Evolutionary conservation across 495 filamentous ascomycete genomes (phyloP).

Genomic region (Neurospora sp.): DNA sequence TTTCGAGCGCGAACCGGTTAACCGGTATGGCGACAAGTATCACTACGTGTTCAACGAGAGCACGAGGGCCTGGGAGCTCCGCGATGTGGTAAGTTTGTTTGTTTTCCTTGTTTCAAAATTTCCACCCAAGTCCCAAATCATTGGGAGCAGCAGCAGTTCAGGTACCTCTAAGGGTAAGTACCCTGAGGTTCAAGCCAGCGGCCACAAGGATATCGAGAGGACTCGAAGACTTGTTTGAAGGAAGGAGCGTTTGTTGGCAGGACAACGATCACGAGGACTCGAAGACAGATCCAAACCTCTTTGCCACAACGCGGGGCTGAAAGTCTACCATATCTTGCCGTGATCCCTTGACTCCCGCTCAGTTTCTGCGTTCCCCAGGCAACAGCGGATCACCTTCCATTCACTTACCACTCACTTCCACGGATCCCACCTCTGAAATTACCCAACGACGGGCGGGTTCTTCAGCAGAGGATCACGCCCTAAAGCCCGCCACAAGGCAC

Average conservation of each 20-base stretch:
- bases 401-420: background rate
- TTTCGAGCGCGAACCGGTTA: constrained; percentile 22
- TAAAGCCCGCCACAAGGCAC: background rate
- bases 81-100: constrained; percentile 10
- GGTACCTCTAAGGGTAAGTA: background rate
- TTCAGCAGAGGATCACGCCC: background rate
- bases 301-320: background rate
- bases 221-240: background rate
- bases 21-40: constrained; percentile 2
- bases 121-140: background rate
- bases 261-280: background rate
- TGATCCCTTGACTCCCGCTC: background rate
- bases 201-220: background rate
- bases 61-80: constrained; percentile 14
- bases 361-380: background rate
- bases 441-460: background rate
- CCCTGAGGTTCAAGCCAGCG: background rate
- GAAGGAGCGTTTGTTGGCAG: background rate
- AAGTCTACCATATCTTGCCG: background rate
- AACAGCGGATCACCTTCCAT: background rate
- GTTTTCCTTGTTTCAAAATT: background rate
- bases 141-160: background rate
- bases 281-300: background rate
- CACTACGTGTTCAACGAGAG: constrained; percentile 27
- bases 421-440: background rate